phyloP scores from a whole-genome alignment of 2,329 filamentous ascomycete genomes.

The Aspergillus japonicus region DNA sequence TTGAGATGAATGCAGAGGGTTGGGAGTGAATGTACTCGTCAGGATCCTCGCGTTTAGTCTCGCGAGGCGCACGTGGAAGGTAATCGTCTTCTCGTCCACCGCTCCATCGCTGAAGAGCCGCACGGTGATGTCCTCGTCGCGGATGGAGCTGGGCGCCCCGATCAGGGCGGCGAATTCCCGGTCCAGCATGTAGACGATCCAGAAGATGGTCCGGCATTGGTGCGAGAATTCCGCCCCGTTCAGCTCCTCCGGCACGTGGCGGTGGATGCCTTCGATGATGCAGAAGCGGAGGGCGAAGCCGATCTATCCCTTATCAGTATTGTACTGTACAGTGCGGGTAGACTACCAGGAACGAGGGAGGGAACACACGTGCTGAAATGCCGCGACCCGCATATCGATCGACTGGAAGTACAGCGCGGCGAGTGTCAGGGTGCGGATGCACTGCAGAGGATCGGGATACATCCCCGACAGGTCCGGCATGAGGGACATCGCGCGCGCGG shows the following conservation, averaged over 20 bases:
- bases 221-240: constrained; percentile 24
- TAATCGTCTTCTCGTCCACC: constrained; percentile 24
- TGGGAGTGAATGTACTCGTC: neutral
- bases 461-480: constrained; percentile 39
- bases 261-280: constrained; percentile 29
- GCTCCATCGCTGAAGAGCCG: constrained; percentile 21
- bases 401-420: no score
- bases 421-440: no score
- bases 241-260: constrained; percentile 27
- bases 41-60: constrained; percentile 28
- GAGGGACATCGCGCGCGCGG: constrained; percentile 40
- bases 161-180: constrained; percentile 29
- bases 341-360: no score
- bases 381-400: no score
- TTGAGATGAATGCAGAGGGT: no score
- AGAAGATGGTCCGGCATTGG: constrained; percentile 28
- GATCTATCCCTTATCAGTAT: constrained; percentile 16
- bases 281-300: constrained; percentile 29
- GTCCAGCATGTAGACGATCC: constrained; percentile 31
- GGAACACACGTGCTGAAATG: no score
- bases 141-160: constrained; percentile 28
- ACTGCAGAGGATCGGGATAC: neutral
- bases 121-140: constrained; percentile 31
- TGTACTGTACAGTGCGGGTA: no score
- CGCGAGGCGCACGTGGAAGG: constrained; percentile 27